Base-by-base conservation (phyloP, 2,329 filamentous ascomycete species). In the Pseudocercospora macadamiae region DNA sequence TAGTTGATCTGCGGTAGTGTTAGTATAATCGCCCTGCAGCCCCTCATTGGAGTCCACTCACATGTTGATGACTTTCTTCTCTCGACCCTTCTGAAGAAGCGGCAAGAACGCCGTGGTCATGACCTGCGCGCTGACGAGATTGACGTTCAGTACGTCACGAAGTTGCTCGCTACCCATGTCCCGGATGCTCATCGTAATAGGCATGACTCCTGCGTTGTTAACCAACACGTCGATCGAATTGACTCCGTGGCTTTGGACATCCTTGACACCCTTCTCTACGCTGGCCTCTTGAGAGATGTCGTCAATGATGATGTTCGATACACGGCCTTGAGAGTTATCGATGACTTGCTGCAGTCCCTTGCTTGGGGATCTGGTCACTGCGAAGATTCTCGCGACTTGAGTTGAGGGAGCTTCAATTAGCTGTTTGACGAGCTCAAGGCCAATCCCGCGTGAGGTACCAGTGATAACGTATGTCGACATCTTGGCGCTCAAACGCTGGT, bases 41-140 rank as follows among this genome's bases (percentile, higher is more conserved):
- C 8, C 14, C n/a, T 32, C 10, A 19, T 25, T 19, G 9, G 4
- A 23, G 2, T 3, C 23, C n/a, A 44, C 56, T 54, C 37, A 63
- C 77, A 81, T 74, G 54, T 80, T 82, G 39, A 74, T 65, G 9
- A 82, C 71, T 26, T 76, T 75, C 68, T 80, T 82, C 54, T 71
- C 68, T 10, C 64, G 63, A 2, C 78, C 77, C 39, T 73, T 71
- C n/a, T 71, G 42, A n/a, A 67, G 59, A 10, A 68, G 64, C 2
- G 76, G 74, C 7, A 81, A 59, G 28, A 80, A 77, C 1, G 70
- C 68, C 10, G 66, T 62, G 6, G 75, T 80, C 9, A 80, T 70
- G 45, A 68, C 64, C 48, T 81, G 79, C 0, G 74, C 70, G 3
- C 71, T 69, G n/a, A 74, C 69, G 3, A 80, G 77, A 58, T 77